Evolutionary conservation across 305 asterid genomes (phyloP).

Genomic region (Nicotiana rustica): DNA sequence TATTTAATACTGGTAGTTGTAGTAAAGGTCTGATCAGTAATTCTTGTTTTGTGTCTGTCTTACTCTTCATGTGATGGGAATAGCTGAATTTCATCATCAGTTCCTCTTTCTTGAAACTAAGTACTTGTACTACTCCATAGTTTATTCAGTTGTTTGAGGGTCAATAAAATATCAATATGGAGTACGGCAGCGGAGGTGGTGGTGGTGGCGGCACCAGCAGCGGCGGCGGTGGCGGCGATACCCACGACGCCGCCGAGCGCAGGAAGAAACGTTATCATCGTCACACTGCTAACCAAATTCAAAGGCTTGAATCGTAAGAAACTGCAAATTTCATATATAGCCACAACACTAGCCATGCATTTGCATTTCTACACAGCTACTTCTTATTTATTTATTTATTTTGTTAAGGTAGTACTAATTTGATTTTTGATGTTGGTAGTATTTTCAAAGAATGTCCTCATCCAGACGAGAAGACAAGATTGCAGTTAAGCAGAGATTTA

Average conservation of each 20-base stretch:
- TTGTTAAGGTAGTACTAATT: background rate
- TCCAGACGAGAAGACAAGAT: slow-evolving; percentile 93
- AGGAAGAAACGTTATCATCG: slow-evolving; percentile 86
- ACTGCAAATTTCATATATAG: background rate
- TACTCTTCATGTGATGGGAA: slow-evolving; percentile 26
- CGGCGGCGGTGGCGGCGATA: slow-evolving; percentile 52
- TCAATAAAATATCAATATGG: slow-evolving; percentile 57
- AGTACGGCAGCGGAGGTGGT: slow-evolving; percentile 59
- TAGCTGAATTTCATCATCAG: background rate
- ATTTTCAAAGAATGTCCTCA: slow-evolving; percentile 90
- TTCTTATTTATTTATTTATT: slow-evolving; percentile 28
- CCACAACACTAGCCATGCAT: slow-evolving; percentile 52
- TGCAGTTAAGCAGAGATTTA: slow-evolving; percentile 83
- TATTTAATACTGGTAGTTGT: slow-evolving; percentile 32
- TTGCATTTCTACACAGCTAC: background rate
- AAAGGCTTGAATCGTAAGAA: slow-evolving; percentile 82
- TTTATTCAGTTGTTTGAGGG: background rate
- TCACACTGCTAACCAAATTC: slow-evolving; percentile 93
- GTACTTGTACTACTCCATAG: background rate
- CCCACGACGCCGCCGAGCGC: slow-evolving; percentile 62
- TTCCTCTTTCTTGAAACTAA: background rate
- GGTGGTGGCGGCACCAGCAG: slow-evolving; percentile 49
- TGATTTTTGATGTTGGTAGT: slow-evolving; percentile 32
- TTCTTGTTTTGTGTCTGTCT: background rate
- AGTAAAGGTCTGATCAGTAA: slow-evolving; percentile 29